Conservation (phyloP, 2,329 filamentous ascomycete genomes). For the Emericellopsis atlantica region DNA sequence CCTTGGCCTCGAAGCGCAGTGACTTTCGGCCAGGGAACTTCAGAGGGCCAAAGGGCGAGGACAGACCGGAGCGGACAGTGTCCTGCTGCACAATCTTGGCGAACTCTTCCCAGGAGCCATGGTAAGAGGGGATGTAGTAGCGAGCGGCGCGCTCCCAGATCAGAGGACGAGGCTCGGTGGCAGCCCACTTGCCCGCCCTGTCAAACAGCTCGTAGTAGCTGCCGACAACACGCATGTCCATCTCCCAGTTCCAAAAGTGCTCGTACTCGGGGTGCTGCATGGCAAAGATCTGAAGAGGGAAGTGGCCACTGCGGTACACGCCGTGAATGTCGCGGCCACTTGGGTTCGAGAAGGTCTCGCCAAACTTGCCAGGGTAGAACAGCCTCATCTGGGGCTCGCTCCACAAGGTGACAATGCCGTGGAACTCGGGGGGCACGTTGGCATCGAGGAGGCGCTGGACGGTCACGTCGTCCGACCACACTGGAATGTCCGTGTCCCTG, state of each 20-base stretch:
- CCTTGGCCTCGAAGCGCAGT: constrained; percentile 37
- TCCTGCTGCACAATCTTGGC: constrained; percentile 50
- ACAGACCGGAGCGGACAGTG: constrained; percentile 33
- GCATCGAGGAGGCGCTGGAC: constrained; percentile 59
- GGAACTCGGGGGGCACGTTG: constrained; percentile 61
- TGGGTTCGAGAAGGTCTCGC: constrained; percentile 50
- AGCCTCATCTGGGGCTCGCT: constrained; percentile 74
- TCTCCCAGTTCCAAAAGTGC: constrained; percentile 60
- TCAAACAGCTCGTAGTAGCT: constrained; percentile 64
- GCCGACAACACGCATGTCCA: constrained; percentile 53
- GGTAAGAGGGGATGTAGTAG: constrained; percentile 62
- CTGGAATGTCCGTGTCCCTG: constrained; percentile 63
- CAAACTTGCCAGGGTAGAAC: constrained; percentile 61
- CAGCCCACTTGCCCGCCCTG: constrained; percentile 53
- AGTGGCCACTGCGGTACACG: constrained; percentile 54
- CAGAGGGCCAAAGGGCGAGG: constrained; percentile 59
- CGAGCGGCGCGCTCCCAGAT: constrained; percentile 67
- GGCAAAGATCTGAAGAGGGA: constrained; percentile 53
- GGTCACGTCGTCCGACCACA: constrained; percentile 67
- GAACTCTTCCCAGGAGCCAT: constrained; percentile 64
- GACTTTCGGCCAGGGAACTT: constrained; percentile 32
- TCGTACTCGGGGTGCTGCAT: constrained; percentile 50
- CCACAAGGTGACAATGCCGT: constrained; percentile 70
- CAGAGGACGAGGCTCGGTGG: constrained; percentile 54
- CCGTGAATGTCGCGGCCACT: constrained; percentile 49